Evolutionary conservation across 306 rosid genomes (phyloP).

Genomic region (Quercus agrifolia): DNA sequence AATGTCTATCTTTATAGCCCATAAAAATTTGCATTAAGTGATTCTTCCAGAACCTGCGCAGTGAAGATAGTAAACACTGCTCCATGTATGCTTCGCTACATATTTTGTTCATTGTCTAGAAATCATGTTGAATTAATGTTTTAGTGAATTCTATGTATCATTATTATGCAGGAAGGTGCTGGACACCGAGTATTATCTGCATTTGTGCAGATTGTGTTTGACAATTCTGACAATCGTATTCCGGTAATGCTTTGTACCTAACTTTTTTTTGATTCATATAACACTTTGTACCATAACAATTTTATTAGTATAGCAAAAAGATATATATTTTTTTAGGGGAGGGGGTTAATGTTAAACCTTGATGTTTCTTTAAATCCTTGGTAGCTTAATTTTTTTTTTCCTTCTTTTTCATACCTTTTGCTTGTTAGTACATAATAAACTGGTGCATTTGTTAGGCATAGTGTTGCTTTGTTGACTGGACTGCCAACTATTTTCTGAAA

Average conservation of each 20-base stretch:
- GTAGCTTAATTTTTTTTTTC: too few species aligned
- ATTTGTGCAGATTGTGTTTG: slow-evolving; percentile 96
- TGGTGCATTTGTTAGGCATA: too few species aligned
- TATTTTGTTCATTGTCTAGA: slow-evolving; percentile 2
- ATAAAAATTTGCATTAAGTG: slow-evolving; percentile 73
- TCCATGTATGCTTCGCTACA: slow-evolving; percentile 65
- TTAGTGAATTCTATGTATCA: slow-evolving; percentile 1
- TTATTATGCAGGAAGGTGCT: slow-evolving; percentile 81
- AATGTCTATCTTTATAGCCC: slow-evolving; percentile 45
- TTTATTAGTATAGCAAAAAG: not conserved
- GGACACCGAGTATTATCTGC: slow-evolving; percentile 89
- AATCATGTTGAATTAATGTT: not conserved
- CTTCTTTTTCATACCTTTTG: not conserved
- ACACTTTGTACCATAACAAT: slow-evolving; percentile 16
- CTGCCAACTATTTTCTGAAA: too few species aligned
- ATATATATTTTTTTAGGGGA: not conserved
- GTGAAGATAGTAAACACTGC: slow-evolving; percentile 79
- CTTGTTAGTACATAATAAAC: too few species aligned
- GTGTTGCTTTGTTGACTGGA: too few species aligned
- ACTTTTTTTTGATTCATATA: too few species aligned
- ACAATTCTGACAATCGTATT: slow-evolving; percentile 89
- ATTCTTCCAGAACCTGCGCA: slow-evolving; percentile 80
- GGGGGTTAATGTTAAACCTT: not conserved
- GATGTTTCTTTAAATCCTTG: not conserved
- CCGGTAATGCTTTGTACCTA: slow-evolving; percentile 57